A percentile compares a stretch with the other conserved stretches of the same genome.
Conservation (phyloP, 768 basidiomycete genomes). For the Russula brevipes region DNA sequence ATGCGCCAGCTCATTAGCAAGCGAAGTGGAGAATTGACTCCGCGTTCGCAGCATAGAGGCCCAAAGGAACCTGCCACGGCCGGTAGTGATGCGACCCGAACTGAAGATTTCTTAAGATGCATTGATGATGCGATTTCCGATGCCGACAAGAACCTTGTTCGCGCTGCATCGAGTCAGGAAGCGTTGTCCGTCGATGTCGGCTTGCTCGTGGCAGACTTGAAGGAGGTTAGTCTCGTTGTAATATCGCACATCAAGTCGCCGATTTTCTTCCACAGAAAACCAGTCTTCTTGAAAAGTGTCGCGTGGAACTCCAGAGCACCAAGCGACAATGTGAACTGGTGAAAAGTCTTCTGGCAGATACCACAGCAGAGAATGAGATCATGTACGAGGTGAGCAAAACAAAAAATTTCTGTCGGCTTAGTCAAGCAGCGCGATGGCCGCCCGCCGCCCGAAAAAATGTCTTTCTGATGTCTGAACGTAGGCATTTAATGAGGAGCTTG, state of each 20-base stretch:
- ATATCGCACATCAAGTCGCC: neutral
- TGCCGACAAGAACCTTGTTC: constrained; percentile 51
- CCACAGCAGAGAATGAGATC: constrained; percentile 83
- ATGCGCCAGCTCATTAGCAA: constrained; percentile 70
- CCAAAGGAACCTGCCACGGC: constrained; percentile 32
- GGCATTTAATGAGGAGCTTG: constrained; percentile 94
- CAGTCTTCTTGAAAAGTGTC: constrained; percentile 56
- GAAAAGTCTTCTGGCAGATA: constrained; percentile 69
- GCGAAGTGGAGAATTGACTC: constrained; percentile 45
- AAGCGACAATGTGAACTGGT: constrained; percentile 75
- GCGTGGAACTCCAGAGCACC: constrained; percentile 60
- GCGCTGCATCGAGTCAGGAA: constrained; percentile 51
- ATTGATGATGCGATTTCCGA: constrained; percentile 53
- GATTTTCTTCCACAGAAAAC: constrained; percentile 41
- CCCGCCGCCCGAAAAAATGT: neutral
- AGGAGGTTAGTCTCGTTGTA: constrained; percentile 44
- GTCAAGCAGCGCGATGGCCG: too few relatives aligned
- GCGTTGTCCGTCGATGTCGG: constrained; percentile 48
- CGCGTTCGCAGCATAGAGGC: constrained; percentile 26
- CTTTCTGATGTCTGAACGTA: constrained; percentile 29
- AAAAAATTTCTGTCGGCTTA: neutral
- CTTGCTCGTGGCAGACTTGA: constrained; percentile 46
- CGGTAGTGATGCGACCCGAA: constrained; percentile 7
- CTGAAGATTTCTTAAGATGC: constrained; percentile 39
- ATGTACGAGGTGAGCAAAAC: constrained; percentile 73